Base-by-base conservation (phyloP, 1,139 yeast genomes). In the Nadsonia commutata region DNA sequence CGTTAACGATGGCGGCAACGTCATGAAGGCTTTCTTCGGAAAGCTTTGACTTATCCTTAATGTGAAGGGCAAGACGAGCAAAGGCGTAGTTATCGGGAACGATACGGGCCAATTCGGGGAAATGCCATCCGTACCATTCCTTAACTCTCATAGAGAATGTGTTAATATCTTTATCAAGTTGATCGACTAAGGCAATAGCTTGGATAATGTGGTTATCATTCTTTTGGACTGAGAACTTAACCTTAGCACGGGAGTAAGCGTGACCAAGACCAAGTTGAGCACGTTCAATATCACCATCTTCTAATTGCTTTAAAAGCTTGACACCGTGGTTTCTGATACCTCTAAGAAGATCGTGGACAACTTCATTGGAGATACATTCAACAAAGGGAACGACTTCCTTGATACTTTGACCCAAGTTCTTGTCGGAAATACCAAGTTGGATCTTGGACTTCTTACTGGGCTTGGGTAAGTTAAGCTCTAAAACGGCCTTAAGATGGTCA, bases 101-200 rank as follows among this genome's bases (percentile, higher is more conserved):
- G 64, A 90, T 76, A 70, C 85, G 86, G 56, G 96, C 95, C 71
- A 90, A 78, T 70, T 90, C 98, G 47, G 98, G 98, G 78, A 90
- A 90, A 66, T 90, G 98, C 98, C 98, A 90, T 54, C 97, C 97
- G 68, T 90, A 90, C 98, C 98, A 90, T 70, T 90, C 98, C 74
- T 90, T 90, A 60, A 84, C 88, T 72, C 98, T 80, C 98, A 90
- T 90, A 51, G 97, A 90, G 66, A 83, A 90, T 47, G 97, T 90
- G 70, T 90, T 90, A 64, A 90, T 78, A 62, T 90, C 98, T 70
- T 90, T 90, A 68, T 90, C 98, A 55, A 90, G 77, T 64, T 93
- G 95, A 64, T 90, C 98, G 56, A 90, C 76, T 53, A 90, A 71
- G 40, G 98, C 97, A 70, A 90, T 90, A 45, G 98, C 96, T 71